phyloP scores from a whole-genome alignment of 305 asterid genomes.

The Solanum hybrid region DNA sequence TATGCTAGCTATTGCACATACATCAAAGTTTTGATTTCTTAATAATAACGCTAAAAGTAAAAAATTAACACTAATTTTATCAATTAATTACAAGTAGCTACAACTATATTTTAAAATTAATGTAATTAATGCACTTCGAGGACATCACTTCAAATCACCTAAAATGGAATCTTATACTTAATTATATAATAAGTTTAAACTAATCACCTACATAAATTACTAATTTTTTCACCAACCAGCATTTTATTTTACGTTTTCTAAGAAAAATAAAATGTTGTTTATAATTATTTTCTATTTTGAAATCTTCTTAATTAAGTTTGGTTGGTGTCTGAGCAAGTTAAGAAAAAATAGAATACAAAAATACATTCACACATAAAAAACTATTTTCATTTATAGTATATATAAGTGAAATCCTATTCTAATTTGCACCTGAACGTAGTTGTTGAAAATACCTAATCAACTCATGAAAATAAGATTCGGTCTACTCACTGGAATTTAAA shows the following conservation, averaged over 20 bases:
- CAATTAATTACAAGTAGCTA: not conserved
- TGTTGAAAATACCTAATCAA: too few species aligned
- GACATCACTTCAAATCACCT: not conserved
- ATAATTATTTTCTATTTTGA: not conserved
- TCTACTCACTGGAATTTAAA: not conserved
- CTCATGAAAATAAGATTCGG: not conserved
- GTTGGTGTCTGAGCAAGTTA: not conserved
- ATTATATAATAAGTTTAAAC: not conserved
- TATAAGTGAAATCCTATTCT: not conserved
- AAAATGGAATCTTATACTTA: not conserved
- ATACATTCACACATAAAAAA: not conserved
- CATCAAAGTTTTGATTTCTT: not conserved
- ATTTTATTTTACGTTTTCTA: not conserved
- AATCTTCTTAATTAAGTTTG: not conserved
- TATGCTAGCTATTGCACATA: not conserved
- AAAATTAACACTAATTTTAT: not conserved
- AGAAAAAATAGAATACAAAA: not conserved
- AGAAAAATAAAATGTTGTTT: not conserved
- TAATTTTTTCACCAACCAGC: not conserved
- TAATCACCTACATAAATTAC: not conserved
- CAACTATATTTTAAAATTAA: not conserved
- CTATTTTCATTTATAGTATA: not conserved
- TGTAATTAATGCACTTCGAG: not conserved
- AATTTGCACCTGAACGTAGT: not conserved
- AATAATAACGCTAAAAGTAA: not conserved